Conservation (phyloP, 2,329 filamentous ascomycete species). For the Aspergillus awamori region DNA sequence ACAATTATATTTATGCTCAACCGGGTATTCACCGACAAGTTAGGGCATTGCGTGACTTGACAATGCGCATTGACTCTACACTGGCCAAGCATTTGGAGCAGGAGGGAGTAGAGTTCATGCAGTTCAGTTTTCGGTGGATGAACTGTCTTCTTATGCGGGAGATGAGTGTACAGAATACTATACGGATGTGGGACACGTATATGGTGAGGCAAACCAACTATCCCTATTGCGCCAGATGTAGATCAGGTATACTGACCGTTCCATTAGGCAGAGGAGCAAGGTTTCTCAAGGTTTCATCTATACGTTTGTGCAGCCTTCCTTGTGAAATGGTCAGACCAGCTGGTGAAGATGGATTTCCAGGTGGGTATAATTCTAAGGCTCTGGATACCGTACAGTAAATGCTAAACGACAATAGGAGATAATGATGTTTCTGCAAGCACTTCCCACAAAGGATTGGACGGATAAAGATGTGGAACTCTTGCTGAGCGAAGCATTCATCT, state of each 20-base stretch:
- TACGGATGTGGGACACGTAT: constrained; percentile 99
- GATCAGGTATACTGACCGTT: constrained; percentile 20
- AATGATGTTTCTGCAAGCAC: constrained; percentile 98
- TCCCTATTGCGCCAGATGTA: not conserved
- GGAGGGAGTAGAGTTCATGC: constrained; percentile 96
- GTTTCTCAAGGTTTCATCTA: constrained; percentile 96
- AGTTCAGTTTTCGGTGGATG: constrained; percentile 99
- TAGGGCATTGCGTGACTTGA: constrained; percentile 82
- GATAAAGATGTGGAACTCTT: constrained; percentile 97
- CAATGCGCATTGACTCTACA: constrained; percentile 80
- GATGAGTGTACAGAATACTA: constrained; percentile 93
- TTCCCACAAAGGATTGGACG: constrained; percentile 92
- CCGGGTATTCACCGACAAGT: constrained; percentile 96
- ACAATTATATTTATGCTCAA: constrained; percentile 98
- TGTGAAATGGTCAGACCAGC: constrained; percentile 95
- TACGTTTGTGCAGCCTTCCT: constrained; percentile 98
- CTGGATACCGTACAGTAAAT: not conserved
- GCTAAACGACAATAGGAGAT: constrained; percentile 68
- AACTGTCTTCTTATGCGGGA: constrained; percentile 98
- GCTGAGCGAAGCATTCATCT: constrained; percentile 95
- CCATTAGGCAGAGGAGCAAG: constrained; percentile 88
- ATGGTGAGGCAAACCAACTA: constrained; percentile 61
- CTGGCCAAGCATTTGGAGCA: constrained; percentile 86
- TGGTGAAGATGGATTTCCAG: constrained; percentile 94
- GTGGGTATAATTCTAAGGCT: constrained; percentile 32